A percentile compares a stretch with the other conserved stretches of the same genome.
These are phyloP conservation scores for Penicillium sp. DNA, from an alignment of 2,329 filamentous ascomycete species.

Conservation along the genomic window DNA sequence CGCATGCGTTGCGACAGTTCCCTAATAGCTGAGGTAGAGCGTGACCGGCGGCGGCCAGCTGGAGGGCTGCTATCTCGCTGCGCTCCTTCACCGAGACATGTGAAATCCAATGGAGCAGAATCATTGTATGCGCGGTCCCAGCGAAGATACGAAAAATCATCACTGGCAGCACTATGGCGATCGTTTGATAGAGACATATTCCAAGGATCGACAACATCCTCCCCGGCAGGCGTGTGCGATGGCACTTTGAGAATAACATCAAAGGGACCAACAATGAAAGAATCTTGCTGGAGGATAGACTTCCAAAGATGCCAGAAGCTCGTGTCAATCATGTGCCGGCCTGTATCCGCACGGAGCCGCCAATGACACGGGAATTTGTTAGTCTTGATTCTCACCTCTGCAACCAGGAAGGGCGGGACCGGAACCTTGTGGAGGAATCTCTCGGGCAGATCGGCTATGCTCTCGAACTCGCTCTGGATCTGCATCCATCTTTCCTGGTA, in stretches of 20 bases:
- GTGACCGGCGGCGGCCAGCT: background rate
- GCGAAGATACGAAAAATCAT: background rate
- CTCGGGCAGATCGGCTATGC: conserved; percentile 1
- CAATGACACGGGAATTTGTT: background rate
- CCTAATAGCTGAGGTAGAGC: background rate
- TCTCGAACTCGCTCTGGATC: background rate
- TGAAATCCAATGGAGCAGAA: background rate
- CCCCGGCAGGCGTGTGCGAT: background rate
- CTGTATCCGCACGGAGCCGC: background rate
- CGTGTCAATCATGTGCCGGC: background rate
- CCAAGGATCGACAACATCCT: background rate
- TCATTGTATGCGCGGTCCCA: background rate
- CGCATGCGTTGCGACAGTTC: background rate
- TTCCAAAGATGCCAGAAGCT: conserved; percentile 2
- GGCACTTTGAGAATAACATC: background rate
- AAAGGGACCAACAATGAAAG: background rate
- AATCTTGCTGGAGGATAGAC: background rate
- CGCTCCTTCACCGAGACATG: background rate
- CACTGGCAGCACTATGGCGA: background rate
- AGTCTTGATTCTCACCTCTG: background rate
- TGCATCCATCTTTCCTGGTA: background rate
- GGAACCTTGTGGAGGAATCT: background rate
- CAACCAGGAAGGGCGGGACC: background rate
- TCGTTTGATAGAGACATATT: background rate
- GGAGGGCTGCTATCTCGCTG: background rate